Evolutionary conservation across 176 grass and related monocot species (phyloP), one percentile per base, ranked within the genome.

Genomic region (Phragmites australis): DNA sequence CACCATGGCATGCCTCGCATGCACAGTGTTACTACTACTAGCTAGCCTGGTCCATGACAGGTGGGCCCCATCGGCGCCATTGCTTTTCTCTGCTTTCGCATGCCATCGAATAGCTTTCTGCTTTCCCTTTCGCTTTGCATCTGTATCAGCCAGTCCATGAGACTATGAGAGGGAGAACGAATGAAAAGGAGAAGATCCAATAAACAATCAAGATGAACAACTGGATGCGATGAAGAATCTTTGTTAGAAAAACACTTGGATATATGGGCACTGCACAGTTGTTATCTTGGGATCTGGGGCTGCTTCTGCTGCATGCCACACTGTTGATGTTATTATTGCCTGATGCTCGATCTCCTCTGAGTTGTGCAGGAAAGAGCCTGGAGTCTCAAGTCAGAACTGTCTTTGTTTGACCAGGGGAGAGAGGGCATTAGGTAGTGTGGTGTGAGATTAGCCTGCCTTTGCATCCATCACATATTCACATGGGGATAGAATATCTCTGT

Each of bases 381-480:
- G 34, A 37, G 3, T 21, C 9, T 12, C 8, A 26, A 16, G 41
- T 37, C 19, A 6, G 32, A 40, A 65, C 68, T 49, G 71, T 55
- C 44, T 55, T 52, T 80, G 57, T 73, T 89, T 89, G 87, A 85
- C 78, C 42, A 57, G 27, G 13, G 44, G 55, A n/a, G 67, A 49
- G 60, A 56, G 31, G 16, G 16, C 46, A 89, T 70, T 76, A 69
- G 54, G 59, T 48, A 75, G 72, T 51, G 32, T 51, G 32, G 70
- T 80, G 44, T 62, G 82, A 79, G 66, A 78, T 72, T 55, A 78
- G 74, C 66, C 26, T 70, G 9, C 13, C 12, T 42, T 56, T 71
- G 65, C 46, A 27, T 82, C 83, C 17, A 8, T 73, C 88, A 82
- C 78, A 89, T 89, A 83, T 5, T 73, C 88, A 82, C 78, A 89